Percentiles rank a stretch among this genome's conserved stretches.
These are phyloP conservation scores for Sextonia rubra DNA, from an alignment of 164 flowering plant species.

Conservation along the genomic window DNA sequence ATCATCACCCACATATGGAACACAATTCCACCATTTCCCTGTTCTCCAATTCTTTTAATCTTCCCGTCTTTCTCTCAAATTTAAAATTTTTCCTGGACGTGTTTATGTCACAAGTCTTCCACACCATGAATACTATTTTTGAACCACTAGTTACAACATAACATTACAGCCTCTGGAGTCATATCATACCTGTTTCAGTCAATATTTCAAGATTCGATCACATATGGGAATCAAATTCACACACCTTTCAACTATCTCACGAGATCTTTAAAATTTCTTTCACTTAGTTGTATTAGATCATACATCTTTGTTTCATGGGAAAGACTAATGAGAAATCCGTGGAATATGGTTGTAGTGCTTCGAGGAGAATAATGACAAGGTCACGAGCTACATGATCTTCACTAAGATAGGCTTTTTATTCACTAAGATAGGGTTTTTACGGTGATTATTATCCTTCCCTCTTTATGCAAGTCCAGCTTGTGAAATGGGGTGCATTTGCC, in stretches of 20 bases:
- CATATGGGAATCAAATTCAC: background rate
- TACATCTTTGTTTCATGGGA: background rate
- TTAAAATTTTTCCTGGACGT: no score
- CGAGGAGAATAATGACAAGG: background rate
- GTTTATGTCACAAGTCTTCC: no score
- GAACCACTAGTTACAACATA: background rate
- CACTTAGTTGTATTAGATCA: background rate
- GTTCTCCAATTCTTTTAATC: no score
- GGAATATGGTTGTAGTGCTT: background rate
- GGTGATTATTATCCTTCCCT: background rate
- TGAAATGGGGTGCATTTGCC: background rate
- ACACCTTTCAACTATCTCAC: background rate
- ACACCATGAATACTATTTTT: no score
- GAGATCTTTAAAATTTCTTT: background rate
- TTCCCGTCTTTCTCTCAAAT: no score
- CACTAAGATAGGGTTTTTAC: background rate
- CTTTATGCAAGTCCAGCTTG: background rate
- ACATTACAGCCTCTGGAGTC: background rate
- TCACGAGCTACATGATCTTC: background rate
- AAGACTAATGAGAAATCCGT: background rate
- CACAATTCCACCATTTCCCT: no score
- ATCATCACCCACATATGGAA: no score
- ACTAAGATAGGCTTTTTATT: background rate
- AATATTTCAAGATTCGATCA: background rate
- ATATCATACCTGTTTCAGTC: background rate